Evolutionary conservation across 2,329 filamentous ascomycete species (phyloP), one percentile per base, ranked within the genome.

Genomic region (Metarhizium humberi): DNA sequence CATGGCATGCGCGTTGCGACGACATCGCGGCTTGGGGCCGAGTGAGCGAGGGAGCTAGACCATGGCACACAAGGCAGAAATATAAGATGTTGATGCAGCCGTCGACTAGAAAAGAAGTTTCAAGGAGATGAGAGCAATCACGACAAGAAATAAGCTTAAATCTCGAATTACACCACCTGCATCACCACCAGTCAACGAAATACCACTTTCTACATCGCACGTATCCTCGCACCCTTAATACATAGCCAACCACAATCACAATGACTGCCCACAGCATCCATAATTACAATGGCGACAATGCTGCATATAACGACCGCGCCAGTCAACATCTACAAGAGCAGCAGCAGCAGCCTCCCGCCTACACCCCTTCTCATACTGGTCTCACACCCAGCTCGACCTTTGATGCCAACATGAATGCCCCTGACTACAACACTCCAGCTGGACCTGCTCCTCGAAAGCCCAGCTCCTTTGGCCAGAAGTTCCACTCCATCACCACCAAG

Each of bases 401-500:
- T 5, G 40, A 51, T 29, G 51, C 40, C 51, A 51, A 32, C 30
- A 14, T 6, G 30, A 5, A 18, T 14, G 48, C 36, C 32, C 38
- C 34, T 7, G n/a, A 47, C 42, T 20, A 20, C 42, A 45, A 20
- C 18, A 16, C 42, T 45, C n/a, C 42, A 5, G 16, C 42, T 48
- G 14, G 46, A 13, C 49, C 45, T 29, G 25, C 18, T 5, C n/a
- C 51, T 16, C 42, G 25, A 42, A 74, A 71, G 60, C 66, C 63
- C 4, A 71, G 50, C 53, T 11, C 67, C 58, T 69, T 68, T 20
- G 80, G 84, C 62, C 75, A 77, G 50, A 79, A 82, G 57, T 85
- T 88, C 65, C 84, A 88, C 71, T 83, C 81, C 64, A 74, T 79
- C 56, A 77, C 83, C 56, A 84, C 87, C 70, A 86, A 85, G 63